Conservation (phyloP, 257 asterid genomes). For the Solanum chiquidenum region DNA sequence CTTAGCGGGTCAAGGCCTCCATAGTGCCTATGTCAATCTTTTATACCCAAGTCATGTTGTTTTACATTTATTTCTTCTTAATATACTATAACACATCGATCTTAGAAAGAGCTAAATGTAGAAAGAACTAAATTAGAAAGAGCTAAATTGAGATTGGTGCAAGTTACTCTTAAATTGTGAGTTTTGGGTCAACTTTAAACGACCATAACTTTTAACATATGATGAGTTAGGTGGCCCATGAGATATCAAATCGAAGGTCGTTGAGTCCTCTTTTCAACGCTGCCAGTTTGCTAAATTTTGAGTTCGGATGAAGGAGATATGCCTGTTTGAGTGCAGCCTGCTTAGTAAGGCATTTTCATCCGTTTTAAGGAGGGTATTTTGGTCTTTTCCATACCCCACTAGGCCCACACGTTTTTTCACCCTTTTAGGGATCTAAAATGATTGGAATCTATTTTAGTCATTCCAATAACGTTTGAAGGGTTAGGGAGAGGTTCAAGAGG, state of each 20-base stretch:
- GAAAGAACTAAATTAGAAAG: background rate
- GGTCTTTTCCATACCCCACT: no score
- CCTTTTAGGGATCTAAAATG: no score
- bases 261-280: no score
- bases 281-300: background rate
- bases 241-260: background rate
- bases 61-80: no score
- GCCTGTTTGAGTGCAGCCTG: no score
- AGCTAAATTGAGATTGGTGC: background rate
- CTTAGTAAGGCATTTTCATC: no score
- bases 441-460: background rate
- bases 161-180: background rate
- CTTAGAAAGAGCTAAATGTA: background rate
- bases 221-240: background rate
- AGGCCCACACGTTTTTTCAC: background rate
- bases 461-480: background rate
- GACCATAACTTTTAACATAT: background rate
- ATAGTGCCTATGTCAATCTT: background rate
- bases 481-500: background rate
- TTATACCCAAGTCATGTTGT: background rate
- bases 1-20: background rate
- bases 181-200: background rate
- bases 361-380: no score
- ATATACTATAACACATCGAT: background rate
- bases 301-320: background rate